Evolutionary conservation across 2,329 filamentous ascomycete species (phyloP), one percentile per base, ranked within the genome.

Genomic region (Herpomyces periplanetae): DNA sequence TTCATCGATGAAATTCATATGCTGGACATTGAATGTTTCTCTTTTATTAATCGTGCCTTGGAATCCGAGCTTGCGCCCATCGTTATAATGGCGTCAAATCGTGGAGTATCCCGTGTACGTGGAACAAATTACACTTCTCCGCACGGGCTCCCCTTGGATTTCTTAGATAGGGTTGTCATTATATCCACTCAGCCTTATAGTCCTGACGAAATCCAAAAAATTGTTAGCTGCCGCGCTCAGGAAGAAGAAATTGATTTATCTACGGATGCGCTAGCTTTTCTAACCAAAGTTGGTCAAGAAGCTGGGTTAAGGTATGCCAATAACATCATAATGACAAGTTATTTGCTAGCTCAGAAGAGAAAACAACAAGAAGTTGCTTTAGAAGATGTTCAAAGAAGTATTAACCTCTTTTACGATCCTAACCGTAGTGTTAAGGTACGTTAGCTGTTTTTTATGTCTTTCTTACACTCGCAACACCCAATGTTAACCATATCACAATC

Each of bases 1-100:
- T 96, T 96, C 47, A 85, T 96, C 32, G 80, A 96, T 33, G 80
- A 96, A 44, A 75, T 96, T 3, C 80, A 96, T 47, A 91, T 96
- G 75, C 64, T 96, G 22, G 80, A 96, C 37, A 88, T 91, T 27
- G 80, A 96, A 41, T 91, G 75, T 45, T 96, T 87, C 47, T 84
- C 71, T 17, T 96, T 85, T 46, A 63, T 96, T 48, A 96, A 96
- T 46, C 65, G 80, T 20, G 80, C 80, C 1, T 49, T 96, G 17
- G 80, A 96, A 41, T 69, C 73, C 24, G 71, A 91, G 31, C 51
- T 96, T 13, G 71, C 80, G 1, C 80, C 80, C 15, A 73, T 96
- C 27, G 73, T 96, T 38, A 96, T 96, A 41, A 96, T 96, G 80
- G 80, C 80, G 21, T 85, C 66, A 49, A 96, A 96, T 45, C 54